phyloP scores from a whole-genome alignment of 2,329 filamentous ascomycete species.

The Lecanicillium sp. region DNA sequence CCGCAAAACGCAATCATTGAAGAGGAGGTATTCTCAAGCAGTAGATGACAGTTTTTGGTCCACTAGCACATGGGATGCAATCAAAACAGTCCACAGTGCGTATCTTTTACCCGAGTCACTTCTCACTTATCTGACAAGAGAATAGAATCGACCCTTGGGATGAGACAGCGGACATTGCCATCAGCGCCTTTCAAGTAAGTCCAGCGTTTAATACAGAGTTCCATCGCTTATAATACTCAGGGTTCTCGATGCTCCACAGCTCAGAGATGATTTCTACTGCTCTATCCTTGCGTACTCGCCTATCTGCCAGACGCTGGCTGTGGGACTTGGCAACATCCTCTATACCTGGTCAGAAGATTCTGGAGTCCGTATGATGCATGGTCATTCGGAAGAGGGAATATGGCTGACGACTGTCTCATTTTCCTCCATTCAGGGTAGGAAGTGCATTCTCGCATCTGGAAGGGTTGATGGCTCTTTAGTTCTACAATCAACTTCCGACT shows the following conservation, averaged over 20 bases:
- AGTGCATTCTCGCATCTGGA: slow-evolving; percentile 77
- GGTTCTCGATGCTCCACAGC: slow-evolving; percentile 77
- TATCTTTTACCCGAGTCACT: slow-evolving; percentile 17
- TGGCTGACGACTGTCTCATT: slow-evolving; percentile 83
- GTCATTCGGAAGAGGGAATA: slow-evolving; percentile 14
- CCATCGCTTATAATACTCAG: slow-evolving; percentile 26
- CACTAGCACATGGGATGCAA: slow-evolving; percentile 13
- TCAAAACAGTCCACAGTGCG: slow-evolving; percentile 9
- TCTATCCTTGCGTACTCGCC: slow-evolving; percentile 79
- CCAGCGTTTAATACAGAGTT: not conserved
- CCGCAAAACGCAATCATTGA: not conserved
- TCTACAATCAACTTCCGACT: slow-evolving; percentile 69
- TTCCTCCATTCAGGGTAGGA: slow-evolving; percentile 67
- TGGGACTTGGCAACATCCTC: slow-evolving; percentile 70
- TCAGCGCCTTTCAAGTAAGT: slow-evolving; percentile 69
- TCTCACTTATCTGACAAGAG: not conserved
- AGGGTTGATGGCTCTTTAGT: slow-evolving; percentile 68
- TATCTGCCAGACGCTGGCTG: slow-evolving; percentile 67
- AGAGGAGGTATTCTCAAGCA: not conserved
- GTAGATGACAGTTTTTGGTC: slow-evolving; percentile 3
- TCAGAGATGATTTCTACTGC: slow-evolving; percentile 96
- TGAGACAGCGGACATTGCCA: slow-evolving; percentile 43
- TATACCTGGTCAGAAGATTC: slow-evolving; percentile 81
- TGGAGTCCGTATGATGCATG: slow-evolving; percentile 47
- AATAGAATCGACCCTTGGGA: not conserved